phyloP scores from a whole-genome alignment of 2,329 filamentous ascomycete genomes.

The Zasmidium angulare region DNA sequence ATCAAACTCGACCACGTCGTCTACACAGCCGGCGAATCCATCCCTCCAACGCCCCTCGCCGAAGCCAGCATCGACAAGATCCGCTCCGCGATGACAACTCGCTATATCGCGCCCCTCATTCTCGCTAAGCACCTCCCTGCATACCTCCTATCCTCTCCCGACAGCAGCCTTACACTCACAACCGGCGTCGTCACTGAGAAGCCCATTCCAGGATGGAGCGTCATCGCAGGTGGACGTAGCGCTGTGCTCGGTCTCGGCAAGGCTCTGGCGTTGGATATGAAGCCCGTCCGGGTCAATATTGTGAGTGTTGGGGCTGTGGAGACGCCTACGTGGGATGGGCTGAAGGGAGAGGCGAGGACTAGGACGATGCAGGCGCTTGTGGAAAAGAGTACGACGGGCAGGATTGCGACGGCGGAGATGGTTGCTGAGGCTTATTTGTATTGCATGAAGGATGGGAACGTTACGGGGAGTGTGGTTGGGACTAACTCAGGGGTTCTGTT shows the following conservation, averaged over 20 bases:
- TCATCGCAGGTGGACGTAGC: conserved; percentile 47
- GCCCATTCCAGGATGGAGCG: conserved; percentile 51
- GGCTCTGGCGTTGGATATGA: conserved; percentile 59
- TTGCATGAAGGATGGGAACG: conserved; percentile 44
- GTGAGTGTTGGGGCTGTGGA: conserved; percentile 54
- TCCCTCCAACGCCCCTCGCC: not conserved
- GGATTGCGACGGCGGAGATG: conserved; percentile 38
- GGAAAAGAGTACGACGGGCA: conserved; percentile 21
- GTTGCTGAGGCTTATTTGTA: conserved; percentile 47
- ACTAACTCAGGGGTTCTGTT: conserved; percentile 42
- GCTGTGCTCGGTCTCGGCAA: conserved; percentile 53
- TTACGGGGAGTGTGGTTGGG: conserved; percentile 42
- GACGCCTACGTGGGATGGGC: conserved; percentile 38
- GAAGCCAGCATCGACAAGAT: not conserved
- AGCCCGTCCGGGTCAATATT: conserved; percentile 60
- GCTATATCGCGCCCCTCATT: conserved; percentile 50
- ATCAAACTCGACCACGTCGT: not conserved
- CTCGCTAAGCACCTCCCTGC: conserved; percentile 48
- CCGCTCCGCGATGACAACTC: conserved; percentile 36
- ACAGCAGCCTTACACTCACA: conserved; percentile 56
- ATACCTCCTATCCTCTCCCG: conserved; percentile 42
- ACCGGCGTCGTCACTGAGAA: conserved; percentile 50
- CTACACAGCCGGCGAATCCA: not conserved
- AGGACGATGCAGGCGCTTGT: conserved; percentile 13
- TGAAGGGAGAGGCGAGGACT: conserved; percentile 21